These are phyloP conservation scores for Plasmodium fragile DNA, from an alignment of 169 alveolate genomes.

Conservation along the genomic window DNA sequence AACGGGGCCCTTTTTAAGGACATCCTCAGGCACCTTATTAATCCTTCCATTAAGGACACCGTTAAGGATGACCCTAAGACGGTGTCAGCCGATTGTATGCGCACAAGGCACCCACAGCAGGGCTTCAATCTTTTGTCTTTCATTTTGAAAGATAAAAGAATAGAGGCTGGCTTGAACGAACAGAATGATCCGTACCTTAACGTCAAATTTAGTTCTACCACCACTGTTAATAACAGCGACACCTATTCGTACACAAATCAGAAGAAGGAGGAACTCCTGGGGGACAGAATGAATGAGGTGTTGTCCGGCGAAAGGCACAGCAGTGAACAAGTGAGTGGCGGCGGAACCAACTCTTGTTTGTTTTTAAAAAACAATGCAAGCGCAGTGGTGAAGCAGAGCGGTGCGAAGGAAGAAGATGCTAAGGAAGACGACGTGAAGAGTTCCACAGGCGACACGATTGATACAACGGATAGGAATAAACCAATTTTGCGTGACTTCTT, in stretches of 20 bases:
- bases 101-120: neutral
- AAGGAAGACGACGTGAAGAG: neutral
- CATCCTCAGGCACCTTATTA: neutral
- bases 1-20: constrained; percentile 18
- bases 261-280: neutral
- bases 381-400: neutral
- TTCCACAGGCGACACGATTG: neutral
- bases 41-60: neutral
- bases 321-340: neutral
- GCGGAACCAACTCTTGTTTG: neutral
- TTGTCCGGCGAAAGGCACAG: neutral
- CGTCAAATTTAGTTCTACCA: constrained; percentile 22
- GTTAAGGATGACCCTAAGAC: neutral
- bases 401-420: neutral
- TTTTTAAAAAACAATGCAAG: neutral
- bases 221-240: constrained; percentile 27
- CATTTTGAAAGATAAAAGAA: constrained; percentile 5
- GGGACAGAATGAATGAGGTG: neutral
- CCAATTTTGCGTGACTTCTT: neutral
- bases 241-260: constrained; percentile 8
- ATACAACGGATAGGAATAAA: neutral
- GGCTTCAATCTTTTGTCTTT: neutral
- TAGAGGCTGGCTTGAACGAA: constrained; percentile 4
- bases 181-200: neutral
- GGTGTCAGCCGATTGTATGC: neutral